Percentiles rank a stretch among this genome's conserved stretches.
Conservation (phyloP, 176 grass and related monocot species). For the Puya raimondii region DNA sequence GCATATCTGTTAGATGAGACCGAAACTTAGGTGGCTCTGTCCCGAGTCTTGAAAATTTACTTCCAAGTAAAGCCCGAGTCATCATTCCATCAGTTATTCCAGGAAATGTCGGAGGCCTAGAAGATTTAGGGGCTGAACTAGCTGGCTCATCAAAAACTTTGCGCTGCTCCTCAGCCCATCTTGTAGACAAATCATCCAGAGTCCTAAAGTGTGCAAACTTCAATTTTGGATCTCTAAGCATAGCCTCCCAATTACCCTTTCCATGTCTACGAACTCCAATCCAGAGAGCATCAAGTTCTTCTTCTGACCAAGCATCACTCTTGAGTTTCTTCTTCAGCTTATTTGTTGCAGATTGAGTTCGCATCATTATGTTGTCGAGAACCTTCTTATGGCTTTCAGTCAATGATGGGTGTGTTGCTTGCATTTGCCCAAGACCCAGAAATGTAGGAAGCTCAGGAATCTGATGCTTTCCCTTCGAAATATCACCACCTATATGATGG, state of each 20-base stretch:
- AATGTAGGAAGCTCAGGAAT: slow-evolving; percentile 59
- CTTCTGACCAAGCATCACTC: slow-evolving; percentile 84
- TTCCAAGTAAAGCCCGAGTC: slow-evolving; percentile 72
- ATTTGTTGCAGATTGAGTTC: slow-evolving; percentile 54
- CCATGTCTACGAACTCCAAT: slow-evolving; percentile 96
- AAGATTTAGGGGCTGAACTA: slow-evolving; percentile 40
- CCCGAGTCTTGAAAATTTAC: slow-evolving; percentile 54
- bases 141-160: slow-evolving; percentile 75
- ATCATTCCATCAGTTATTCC: slow-evolving; percentile 89
- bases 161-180: slow-evolving; percentile 82
- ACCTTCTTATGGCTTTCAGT: slow-evolving; percentile 91
- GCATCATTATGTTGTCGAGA: slow-evolving; percentile 84
- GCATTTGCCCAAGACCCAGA: slow-evolving; percentile 47
- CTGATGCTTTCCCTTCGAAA: slow-evolving; percentile 57
- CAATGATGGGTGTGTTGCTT: slow-evolving; percentile 56
- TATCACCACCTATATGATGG: slow-evolving; percentile 31
- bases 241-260: slow-evolving; percentile 88
- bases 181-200: slow-evolving; percentile 63
- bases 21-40: slow-evolving; percentile 61
- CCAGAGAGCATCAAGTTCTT: slow-evolving; percentile 95
- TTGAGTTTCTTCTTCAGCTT: slow-evolving; percentile 85
- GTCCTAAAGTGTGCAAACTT: slow-evolving; percentile 66
- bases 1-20: slow-evolving; percentile 84
- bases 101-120: slow-evolving; percentile 41
- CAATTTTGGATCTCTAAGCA: slow-evolving; percentile 88